Evolutionary conservation across 2,329 filamentous ascomycete species (phyloP), one percentile per base, ranked within the genome.

Genomic region (Penicillium psychrosexuale): DNA sequence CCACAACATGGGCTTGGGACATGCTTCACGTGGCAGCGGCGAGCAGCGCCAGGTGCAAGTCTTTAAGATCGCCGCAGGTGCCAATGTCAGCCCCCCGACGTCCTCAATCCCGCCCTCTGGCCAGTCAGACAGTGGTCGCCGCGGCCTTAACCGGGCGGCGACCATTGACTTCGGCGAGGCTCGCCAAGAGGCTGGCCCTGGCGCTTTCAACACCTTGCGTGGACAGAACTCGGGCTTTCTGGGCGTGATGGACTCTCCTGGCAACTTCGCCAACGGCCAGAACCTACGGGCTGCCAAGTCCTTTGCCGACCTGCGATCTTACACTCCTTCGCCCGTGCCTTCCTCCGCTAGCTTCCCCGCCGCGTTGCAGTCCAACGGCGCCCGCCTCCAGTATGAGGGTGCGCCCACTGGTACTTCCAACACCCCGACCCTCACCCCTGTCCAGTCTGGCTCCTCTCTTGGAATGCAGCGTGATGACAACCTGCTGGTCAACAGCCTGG

Each of bases 161-260:
- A 97, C 94, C 2, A 96, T 95, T 62, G 94, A 97, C 73, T 97
- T 97, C 73, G 91, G 90, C 61, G 88, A 91, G 59, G 85, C 89
- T 48, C 83, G 89, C 51, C 88, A 88, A 58, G 87, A 88, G 22
- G 86, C 53, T 30, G 62, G 86, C 19, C 81, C 80, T 46, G 85
- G 83, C 61, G 88, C 88, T 61, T 93, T 91, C 61, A 86, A 86
- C 66, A 84, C 88, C 2, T 82, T 96, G 34, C 76, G 77, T 56
- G 87, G 89, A 22, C 86, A 93, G 60, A 90, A 93, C 63, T 87
- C 88, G 12, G 83, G 82, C 30, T 91, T 92, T n/a, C 80, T 97
- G 36, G 89, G 92, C 69, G 85, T 94, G 55, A 86, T 92, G n/a
- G 90, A 90, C 62, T 92, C 90, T 39, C 68, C 90, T 84, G 75